These are phyloP conservation scores for Gardenia jasminoides DNA, from an alignment of 257 asterid genomes.

Conservation along the genomic window DNA sequence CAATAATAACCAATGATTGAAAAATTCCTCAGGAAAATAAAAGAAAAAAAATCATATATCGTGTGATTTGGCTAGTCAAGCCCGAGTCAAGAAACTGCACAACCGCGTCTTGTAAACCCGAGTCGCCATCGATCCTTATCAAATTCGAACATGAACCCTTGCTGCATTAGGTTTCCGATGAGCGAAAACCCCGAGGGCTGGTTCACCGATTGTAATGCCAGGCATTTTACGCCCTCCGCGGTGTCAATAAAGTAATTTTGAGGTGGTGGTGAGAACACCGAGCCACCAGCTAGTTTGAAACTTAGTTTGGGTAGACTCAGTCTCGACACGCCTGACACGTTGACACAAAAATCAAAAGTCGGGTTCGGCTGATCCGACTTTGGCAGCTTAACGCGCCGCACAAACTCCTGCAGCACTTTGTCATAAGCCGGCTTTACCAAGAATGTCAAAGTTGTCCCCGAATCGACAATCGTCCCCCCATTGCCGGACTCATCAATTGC, in stretches of 20 bases:
- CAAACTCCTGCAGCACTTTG: slow-evolving; percentile 36
- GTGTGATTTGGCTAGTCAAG: slow-evolving; percentile 25
- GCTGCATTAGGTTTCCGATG: slow-evolving; percentile 85
- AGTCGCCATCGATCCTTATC: slow-evolving; percentile 55
- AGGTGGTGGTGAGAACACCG: slow-evolving; percentile 57
- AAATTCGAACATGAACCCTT: slow-evolving; percentile 67
- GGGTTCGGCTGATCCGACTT: slow-evolving; percentile 30
- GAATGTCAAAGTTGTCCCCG: slow-evolving; percentile 81
- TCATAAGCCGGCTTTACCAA: slow-evolving; percentile 57
- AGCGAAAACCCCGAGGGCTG: slow-evolving; percentile 51
- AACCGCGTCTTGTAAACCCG: slow-evolving; percentile 63
- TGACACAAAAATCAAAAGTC: slow-evolving; percentile 64
- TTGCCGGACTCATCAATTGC: slow-evolving; percentile 57
- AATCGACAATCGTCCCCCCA: slow-evolving; percentile 79
- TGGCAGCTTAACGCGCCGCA: slow-evolving; percentile 53
- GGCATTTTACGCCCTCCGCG: slow-evolving; percentile 55
- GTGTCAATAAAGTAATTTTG: slow-evolving; percentile 68
- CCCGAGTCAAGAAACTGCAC: slow-evolving; percentile 34
- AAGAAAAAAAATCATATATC: background rate
- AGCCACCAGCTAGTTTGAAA: slow-evolving; percentile 61
- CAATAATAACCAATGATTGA: slow-evolving; percentile 11
- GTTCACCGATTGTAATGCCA: slow-evolving; percentile 64
- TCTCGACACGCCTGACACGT: slow-evolving; percentile 38
- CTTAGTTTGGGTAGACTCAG: slow-evolving; percentile 60
- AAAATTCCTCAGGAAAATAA: slow-evolving; percentile 6